A percentile compares a stretch with the other conserved stretches of the same genome.
These are phyloP conservation scores for Ziziphus jujuba DNA, from an alignment of 306 rosid species.

Conservation along the genomic window DNA sequence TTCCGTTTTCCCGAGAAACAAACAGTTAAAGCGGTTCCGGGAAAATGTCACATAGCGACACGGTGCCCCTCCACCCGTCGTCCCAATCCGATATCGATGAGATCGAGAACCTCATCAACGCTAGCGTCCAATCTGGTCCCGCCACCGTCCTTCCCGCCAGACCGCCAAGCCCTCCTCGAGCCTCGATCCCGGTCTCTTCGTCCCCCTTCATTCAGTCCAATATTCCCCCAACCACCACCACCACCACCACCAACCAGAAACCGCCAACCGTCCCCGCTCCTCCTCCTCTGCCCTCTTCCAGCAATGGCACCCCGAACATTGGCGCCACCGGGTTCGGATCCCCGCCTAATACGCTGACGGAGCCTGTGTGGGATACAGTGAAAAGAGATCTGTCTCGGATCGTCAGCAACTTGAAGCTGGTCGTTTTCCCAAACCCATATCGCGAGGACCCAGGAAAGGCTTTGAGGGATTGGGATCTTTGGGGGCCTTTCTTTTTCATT, in stretches of 20 bases:
- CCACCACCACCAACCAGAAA: slow-evolving; percentile 28
- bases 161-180: slow-evolving; percentile 79
- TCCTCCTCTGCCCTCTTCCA: slow-evolving; percentile 37
- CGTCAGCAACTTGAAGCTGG: slow-evolving; percentile 88
- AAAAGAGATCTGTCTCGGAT: slow-evolving; percentile 94
- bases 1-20: slow-evolving; percentile 26
- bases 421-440: slow-evolving; percentile 90
- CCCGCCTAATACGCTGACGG: slow-evolving; percentile 77
- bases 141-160: slow-evolving; percentile 69
- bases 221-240: slow-evolving; percentile 28
- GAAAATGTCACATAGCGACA: slow-evolving; percentile 87
- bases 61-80: slow-evolving; percentile 84
- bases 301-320: slow-evolving; percentile 26
- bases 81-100: slow-evolving; percentile 98
- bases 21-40: neutral
- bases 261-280: slow-evolving; percentile 38
- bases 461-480: slow-evolving; percentile 94
- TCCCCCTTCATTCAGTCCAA: slow-evolving; percentile 46
- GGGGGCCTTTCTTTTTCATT: slow-evolving; percentile 99
- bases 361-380: slow-evolving; percentile 97
- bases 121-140: slow-evolving; percentile 58
- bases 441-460: slow-evolving; percentile 99
- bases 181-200: slow-evolving; percentile 84
- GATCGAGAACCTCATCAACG: slow-evolving; percentile 93
- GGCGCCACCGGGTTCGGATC: slow-evolving; percentile 68